phyloP scores from a whole-genome alignment of 1,139 yeast genomes.

The Magnusiomyces sp. region DNA sequence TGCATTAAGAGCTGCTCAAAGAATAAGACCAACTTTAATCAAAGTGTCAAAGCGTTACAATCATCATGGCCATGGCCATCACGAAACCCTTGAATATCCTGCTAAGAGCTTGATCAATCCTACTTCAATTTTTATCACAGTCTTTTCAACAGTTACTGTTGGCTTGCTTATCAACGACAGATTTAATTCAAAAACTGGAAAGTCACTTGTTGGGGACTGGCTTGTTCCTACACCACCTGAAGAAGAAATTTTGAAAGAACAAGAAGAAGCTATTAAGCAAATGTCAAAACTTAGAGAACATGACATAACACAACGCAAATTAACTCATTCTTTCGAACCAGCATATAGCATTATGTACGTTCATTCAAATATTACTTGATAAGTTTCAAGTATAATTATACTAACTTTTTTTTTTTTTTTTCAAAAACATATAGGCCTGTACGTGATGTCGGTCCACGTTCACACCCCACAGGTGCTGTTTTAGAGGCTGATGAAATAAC shows the following conservation, averaged over 20 bases:
- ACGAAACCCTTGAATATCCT: conserved; percentile 12
- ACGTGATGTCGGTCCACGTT: conserved; percentile 22
- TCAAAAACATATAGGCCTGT: conserved; percentile 18
- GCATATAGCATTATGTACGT: too few species aligned
- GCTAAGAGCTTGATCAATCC: conserved; percentile 12
- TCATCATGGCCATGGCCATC: too few species aligned
- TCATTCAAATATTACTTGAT: too few species aligned
- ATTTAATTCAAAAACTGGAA: conserved; percentile 19
- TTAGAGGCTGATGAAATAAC: conserved; percentile 19
- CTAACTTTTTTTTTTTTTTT: background rate
- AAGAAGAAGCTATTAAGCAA: too few species aligned
- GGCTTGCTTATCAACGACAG: conserved; percentile 24
- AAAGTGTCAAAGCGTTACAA: too few species aligned
- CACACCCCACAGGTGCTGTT: conserved; percentile 21
- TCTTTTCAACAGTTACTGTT: conserved; percentile 19
- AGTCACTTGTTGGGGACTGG: conserved; percentile 25
- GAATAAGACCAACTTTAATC: too few species aligned
- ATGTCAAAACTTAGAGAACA: too few species aligned
- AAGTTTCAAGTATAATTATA: too few species aligned
- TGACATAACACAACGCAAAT: too few species aligned
- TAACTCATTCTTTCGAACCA: too few species aligned
- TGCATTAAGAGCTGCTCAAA: too few species aligned
- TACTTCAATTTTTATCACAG: conserved; percentile 19
- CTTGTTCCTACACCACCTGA: conserved; percentile 18
- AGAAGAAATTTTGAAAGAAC: conserved; percentile 12